phyloP scores from a whole-genome alignment of 129 eudicot species.

The Daucus carota region DH1_v3.0 NC_030384.2:31505001-31505500 shows the following conservation, averaged over 20 bases:
- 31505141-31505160: no score
- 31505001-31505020: no score
- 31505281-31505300: no score
- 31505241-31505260: no score
- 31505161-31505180: no score
- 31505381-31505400: neutral
- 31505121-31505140: neutral
- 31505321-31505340: neutral
- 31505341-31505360: neutral
- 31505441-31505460: neutral
- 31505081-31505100: neutral
- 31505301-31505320: no score
- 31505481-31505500: neutral
- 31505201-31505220: no score
- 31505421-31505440: slow-evolving; percentile 3
- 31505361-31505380: neutral
- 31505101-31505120: neutral
- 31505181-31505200: no score
- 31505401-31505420: neutral
- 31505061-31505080: neutral
- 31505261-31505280: no score
- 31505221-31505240: no score
- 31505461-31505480: neutral
- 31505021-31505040: neutral
- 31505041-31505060: neutral